phyloP scores from a whole-genome alignment of 164 flowering plant genomes.

The Saururus chinensis region DNA sequence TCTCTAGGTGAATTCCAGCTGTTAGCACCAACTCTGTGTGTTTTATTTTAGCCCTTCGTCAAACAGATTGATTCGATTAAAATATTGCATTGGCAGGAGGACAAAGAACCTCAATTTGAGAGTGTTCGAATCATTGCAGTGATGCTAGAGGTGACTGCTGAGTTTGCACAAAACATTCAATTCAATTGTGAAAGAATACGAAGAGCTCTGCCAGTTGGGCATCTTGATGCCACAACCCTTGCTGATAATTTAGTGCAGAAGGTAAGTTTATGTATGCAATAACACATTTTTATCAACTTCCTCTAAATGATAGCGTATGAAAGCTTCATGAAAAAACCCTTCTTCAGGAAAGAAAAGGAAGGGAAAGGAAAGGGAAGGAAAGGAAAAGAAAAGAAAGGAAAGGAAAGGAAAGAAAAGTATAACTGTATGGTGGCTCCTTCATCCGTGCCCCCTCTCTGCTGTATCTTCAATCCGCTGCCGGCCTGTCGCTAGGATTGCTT shows the following conservation, averaged over 20 bases:
- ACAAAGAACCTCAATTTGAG: conserved; percentile 94
- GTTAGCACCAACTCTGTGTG: no score
- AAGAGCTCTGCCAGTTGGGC: conserved; percentile 84
- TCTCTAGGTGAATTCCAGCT: no score
- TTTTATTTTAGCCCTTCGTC: neutral
- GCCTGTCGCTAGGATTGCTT: no score
- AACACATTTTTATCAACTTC: neutral
- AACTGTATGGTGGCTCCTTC: no score
- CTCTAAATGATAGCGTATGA: neutral
- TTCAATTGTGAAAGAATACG: conserved; percentile 64
- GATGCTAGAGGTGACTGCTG: conserved; percentile 95
- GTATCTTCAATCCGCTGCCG: no score
- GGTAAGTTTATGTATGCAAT: conserved; percentile 23
- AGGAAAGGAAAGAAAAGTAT: no score
- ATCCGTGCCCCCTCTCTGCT: no score
- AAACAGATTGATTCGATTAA: neutral
- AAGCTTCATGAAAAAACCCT: no score
- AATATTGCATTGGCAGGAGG: conserved; percentile 51
- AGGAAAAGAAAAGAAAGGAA: no score
- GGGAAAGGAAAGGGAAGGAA: no score
- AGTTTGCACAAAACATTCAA: conserved; percentile 87
- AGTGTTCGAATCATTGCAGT: conserved; percentile 76
- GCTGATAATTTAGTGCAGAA: conserved; percentile 96
- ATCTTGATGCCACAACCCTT: conserved; percentile 98
- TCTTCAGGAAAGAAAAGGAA: no score